Evolutionary conservation across 164 flowering plant species (phyloP), one percentile per base, ranked within the genome.

Genomic region (Tetrastigma voinierianum): DNA sequence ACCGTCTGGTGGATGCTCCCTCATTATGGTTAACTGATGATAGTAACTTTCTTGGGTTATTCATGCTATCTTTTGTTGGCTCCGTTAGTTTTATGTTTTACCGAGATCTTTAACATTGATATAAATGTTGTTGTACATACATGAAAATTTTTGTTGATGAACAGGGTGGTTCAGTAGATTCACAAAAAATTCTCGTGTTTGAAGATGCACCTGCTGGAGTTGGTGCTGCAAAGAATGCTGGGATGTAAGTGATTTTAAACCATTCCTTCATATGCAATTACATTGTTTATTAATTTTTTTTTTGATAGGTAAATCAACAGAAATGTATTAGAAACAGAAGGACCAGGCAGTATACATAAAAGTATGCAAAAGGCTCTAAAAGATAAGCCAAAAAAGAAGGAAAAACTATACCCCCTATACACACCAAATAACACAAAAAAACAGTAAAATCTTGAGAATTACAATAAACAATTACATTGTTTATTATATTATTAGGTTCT

Each of bases 161-260:
- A 63, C 78, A 91, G 96, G 96, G 81, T 67, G 86, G 77, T 40
- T 82, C 90, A 40, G 63, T 85, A 61, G 83, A 85, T 78, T 78
- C 87, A 51, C 23, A 63, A 10, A 87, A 82, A 52, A 65, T 82
- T 72, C 92, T 95, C 58, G 97, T 95, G 45, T 95, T 95, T 78
- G 98, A 95, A 86, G 98, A 95, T 82, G 98, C 98, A 13, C 98
- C 98, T 24, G 66, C 89, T 44, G 98, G 98, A 71, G 97, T 88
- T 72, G 81, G 71, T 67, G 96, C 93, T 61, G 98, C 98, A 47
- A 93, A 87, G 72, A 87, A 77, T 79, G 98, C 95, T 66, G 91
- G 89, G 67, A 90, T 83, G 86, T 80, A 66, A 78, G 86, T 72
- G 53, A 23, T 9, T 23, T 16, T 24, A 47, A 6, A 58, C 40